A percentile compares a stretch with the other conserved stretches of the same genome.
These are phyloP conservation scores for Apiospora saccharicola DNA, from an alignment of 2,329 filamentous ascomycete genomes.

Conservation along the genomic window DNA sequence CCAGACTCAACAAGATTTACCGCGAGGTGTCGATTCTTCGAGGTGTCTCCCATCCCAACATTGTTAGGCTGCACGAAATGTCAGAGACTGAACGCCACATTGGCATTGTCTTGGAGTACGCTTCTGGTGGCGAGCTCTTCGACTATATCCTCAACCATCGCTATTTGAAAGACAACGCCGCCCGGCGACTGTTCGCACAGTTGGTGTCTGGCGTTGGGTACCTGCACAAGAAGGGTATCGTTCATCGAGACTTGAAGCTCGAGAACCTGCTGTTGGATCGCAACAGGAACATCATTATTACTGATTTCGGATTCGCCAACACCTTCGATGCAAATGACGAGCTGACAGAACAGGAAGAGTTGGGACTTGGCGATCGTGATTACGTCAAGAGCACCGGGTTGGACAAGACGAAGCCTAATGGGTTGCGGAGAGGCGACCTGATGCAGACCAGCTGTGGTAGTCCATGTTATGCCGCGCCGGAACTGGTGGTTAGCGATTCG, in stretches of 20 bases:
- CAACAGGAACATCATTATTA: slow-evolving; percentile 99
- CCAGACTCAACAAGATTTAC: slow-evolving; percentile 93
- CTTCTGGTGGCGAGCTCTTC: slow-evolving; percentile 95
- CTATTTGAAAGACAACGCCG: slow-evolving; percentile 93
- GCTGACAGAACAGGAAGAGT: slow-evolving; percentile 87
- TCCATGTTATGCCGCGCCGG: slow-evolving; percentile 95
- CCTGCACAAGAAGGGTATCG: slow-evolving; percentile 97
- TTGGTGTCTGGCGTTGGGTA: slow-evolving; percentile 96
- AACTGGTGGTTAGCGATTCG: slow-evolving; percentile 96
- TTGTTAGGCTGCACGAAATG: slow-evolving; percentile 97
- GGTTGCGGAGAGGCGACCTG: slow-evolving; percentile 84
- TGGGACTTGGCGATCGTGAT: slow-evolving; percentile 85
- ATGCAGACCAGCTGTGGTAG: slow-evolving; percentile 99
- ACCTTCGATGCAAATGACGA: slow-evolving; percentile 93
- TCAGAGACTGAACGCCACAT: slow-evolving; percentile 97
- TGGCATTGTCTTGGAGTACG: slow-evolving; percentile 97
- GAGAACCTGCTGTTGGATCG: slow-evolving; percentile 95
- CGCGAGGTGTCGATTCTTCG: slow-evolving; percentile 92
- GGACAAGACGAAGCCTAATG: slow-evolving; percentile 78
- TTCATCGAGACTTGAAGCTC: slow-evolving; percentile 94
- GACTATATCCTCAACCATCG: slow-evolving; percentile 98
- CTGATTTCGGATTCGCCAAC: slow-evolving; percentile 98
- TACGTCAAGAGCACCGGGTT: slow-evolving; percentile 87
- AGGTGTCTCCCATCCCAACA: slow-evolving; percentile 92
- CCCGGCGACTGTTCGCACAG: slow-evolving; percentile 91